A percentile compares a stretch with the other conserved stretches of the same genome.
These are phyloP conservation scores for Colletotrichum ledebouriae DNA, from an alignment of 2,329 filamentous ascomycete genomes.

Conservation along the genomic window DNA sequence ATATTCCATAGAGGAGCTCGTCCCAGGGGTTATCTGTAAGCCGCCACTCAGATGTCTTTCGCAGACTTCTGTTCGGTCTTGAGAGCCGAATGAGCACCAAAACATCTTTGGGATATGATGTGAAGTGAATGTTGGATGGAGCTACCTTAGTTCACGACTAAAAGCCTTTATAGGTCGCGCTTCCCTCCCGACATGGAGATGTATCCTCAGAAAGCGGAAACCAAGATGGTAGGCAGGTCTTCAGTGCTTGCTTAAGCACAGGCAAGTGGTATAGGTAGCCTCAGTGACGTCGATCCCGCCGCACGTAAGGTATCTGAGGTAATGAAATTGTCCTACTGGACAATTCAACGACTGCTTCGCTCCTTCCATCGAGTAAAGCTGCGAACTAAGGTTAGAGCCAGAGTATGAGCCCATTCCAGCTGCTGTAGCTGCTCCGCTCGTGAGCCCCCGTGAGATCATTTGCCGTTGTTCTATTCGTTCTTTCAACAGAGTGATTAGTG, in stretches of 20 bases:
- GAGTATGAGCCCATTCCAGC: slow-evolving; percentile 27
- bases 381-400: slow-evolving; percentile 1
- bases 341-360: slow-evolving; percentile 1
- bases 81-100: not conserved
- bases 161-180: too few relatives aligned
- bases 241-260: slow-evolving; percentile 3
- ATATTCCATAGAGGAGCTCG: not conserved
- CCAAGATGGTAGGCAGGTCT: too few relatives aligned
- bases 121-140: too few relatives aligned
- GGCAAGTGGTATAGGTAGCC: not conserved
- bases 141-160: too few relatives aligned
- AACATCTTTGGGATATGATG: too few relatives aligned
- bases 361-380: slow-evolving; percentile 9
- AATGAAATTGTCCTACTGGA: not conserved
- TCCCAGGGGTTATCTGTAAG: not conserved
- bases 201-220: too few relatives aligned
- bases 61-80: not conserved
- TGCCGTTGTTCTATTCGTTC: slow-evolving; percentile 22
- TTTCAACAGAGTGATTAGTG: slow-evolving; percentile 31
- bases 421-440: slow-evolving; percentile 6
- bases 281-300: slow-evolving; percentile 3
- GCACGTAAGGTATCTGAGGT: not conserved
- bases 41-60: slow-evolving; percentile 1
- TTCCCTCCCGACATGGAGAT: too few relatives aligned
- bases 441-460: slow-evolving; percentile 32